Base-by-base conservation (phyloP, 768 basidiomycete species). In the Boletus rex-veris region DNA sequence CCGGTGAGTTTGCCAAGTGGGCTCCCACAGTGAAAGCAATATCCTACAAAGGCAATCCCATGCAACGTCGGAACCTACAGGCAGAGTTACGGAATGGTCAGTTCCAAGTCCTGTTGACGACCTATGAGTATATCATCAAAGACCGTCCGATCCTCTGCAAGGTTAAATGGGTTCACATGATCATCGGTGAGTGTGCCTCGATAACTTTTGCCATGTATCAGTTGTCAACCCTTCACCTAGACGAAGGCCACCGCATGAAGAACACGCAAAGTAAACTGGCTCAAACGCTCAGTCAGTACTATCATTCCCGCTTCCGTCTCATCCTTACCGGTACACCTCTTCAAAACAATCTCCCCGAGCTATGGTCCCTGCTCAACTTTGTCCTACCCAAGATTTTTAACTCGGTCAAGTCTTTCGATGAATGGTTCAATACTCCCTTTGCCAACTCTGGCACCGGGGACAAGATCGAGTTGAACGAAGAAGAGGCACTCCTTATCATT, bases 381-480 rank as follows among this genome's bases (percentile, higher is more conserved):
- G 93, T 89, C 33, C 79, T 93, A 6, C 92, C 92, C 14, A 93
- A 91, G 73, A 85, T 98, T 67, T 98, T 99, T 80, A 98, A 98
- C 75, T 98, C 96, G 1, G 94, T 97, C 56, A 96, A 98, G 70
- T 96, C 94, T 19, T 98, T 99, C 69, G 97, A 98, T 64, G 97
- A 98, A 67, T 99, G 97, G 97, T 99, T 98, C 80, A 98, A 98
- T 75, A 97, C 96, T 2, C 97, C 97, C 0, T 99, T 99, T 61
- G 96, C 97, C 55, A 98, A 92, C 72, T 92, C 94, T n/a, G 96
- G 96, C 30, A 90, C 91, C 0, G 88, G 90, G 9, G 97, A 99
- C 74, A 97, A 96, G 82, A 96, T 98, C 67, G 94, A 97, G 77
- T 72, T 98, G 76, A 97, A 96, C 74, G 97, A 99, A 88, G 97